phyloP scores from a whole-genome alignment of 768 basidiomycete species.

The Mrakia gelida region DNA sequence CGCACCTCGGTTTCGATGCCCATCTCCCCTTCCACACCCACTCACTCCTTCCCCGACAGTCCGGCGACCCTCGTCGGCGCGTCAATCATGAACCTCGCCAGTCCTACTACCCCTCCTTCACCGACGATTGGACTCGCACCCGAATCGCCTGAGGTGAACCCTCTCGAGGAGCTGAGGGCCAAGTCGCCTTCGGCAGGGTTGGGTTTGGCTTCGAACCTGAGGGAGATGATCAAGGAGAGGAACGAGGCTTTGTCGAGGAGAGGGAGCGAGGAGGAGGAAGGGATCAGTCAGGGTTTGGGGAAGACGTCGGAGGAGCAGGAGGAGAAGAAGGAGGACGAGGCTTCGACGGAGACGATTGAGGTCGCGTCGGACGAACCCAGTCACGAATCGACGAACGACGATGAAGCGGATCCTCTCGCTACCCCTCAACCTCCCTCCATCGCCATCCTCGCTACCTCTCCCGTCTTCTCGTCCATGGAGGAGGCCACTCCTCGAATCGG shows the following conservation, averaged over 20 bases:
- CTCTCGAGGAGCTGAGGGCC: neutral
- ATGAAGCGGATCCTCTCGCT: no score
- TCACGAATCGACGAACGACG: no score
- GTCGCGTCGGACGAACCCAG: neutral
- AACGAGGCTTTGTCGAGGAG: neutral
- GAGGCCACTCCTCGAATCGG: no score
- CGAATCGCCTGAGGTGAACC: neutral
- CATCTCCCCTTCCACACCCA: neutral
- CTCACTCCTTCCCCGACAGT: conserved; percentile 2
- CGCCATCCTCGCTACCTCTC: no score
- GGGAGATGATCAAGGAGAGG: conserved; percentile 4
- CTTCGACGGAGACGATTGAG: neutral
- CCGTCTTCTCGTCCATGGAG: no score
- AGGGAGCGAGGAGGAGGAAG: neutral
- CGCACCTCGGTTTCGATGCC: neutral
- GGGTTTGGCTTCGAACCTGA: conserved; percentile 7
- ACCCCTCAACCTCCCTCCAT: no score
- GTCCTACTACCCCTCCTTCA: neutral
- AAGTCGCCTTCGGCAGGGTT: neutral
- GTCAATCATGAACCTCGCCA: neutral
- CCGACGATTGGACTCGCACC: neutral
- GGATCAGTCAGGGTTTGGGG: neutral
- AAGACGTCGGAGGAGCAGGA: neutral
- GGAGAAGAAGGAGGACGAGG: neutral
- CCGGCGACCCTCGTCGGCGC: neutral